Base-by-base conservation (phyloP, 2,329 filamentous ascomycete genomes). In the Ceratocystis smalleyi region DNA sequence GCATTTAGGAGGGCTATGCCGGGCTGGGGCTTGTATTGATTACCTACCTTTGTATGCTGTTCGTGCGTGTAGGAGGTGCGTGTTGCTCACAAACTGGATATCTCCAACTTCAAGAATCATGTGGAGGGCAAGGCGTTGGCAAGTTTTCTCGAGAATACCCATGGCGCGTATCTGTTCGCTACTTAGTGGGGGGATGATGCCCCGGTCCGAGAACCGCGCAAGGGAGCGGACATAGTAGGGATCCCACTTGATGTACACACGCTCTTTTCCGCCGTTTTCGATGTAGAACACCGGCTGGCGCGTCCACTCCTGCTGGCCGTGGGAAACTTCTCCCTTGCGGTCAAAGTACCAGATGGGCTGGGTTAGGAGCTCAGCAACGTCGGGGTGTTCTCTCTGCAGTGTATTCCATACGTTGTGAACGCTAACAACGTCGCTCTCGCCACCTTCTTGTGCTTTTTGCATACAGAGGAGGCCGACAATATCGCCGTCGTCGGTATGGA, bases 301-400 rank as follows among this genome's bases (percentile, higher is more conserved):
- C 69, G 89, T 88, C 75, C 84, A 95, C 65, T 85, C 84, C 64
- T 91, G 83, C 74, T 95, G 80, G 12, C 88, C 89, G 15, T 78
- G 76, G 24, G 84, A 88, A 0, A 82, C 83, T 77, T 95, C 90
- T 10, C 90, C 90, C 77, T 95, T 95, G 64, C 90, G 86, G 74
- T 95, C 90, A 73, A 95, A 92, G 76, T 95, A 94, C 90, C 90
- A 95, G 68, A 90, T 83, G 0, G 90, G 89, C 72, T 85, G 76
- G 0, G 87, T 86, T 63, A 95, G 77, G 5, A 85, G 79, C 72
- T 88, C 83, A 0, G 89, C 86, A 1, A 95, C 86, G 70, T 92
- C 89, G 0, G 89, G 89, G 27, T 88, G 80, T 71, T 92, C 83
- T 47, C 74, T 74, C 72, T 90, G 88, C 43, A 95, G 78, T 45